Evolutionary conservation across 208 protist species (phyloP).

Genomic region (Leishmania martiniquensis): DNA sequence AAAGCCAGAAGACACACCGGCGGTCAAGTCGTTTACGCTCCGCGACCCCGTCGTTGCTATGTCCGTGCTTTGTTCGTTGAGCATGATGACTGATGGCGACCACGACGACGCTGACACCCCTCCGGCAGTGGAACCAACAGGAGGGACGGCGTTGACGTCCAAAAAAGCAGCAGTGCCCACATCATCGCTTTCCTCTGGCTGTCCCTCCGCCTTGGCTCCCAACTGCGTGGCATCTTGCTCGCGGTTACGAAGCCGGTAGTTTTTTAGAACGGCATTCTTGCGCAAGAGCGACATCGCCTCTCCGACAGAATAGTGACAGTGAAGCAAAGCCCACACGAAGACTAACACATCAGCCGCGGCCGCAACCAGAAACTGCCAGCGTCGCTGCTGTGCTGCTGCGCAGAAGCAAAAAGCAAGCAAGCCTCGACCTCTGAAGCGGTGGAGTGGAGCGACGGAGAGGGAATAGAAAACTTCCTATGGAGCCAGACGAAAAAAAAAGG

Average conservation of each 20-base stretch:
- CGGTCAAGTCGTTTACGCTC: no score
- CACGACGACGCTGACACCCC: neutral
- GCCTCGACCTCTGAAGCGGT: neutral
- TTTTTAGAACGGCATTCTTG: constrained; percentile 49
- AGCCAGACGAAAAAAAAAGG: neutral
- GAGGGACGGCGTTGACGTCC: neutral
- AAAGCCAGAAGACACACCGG: neutral
- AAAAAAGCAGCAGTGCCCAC: neutral
- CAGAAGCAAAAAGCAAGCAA: neutral
- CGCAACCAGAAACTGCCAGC: neutral
- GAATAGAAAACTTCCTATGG: neutral
- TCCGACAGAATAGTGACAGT: neutral
- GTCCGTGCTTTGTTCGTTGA: neutral
- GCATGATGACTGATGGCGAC: no score
- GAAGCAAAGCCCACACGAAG: neutral
- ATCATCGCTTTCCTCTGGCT: neutral
- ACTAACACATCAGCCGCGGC: neutral
- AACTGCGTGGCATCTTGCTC: constrained; percentile 4
- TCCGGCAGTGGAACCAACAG: neutral
- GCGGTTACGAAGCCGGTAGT: constrained; percentile 39
- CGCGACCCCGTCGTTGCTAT: neutral
- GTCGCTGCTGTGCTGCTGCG: no score
- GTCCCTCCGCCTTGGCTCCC: neutral
- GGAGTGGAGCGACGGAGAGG: neutral
- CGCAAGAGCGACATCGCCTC: constrained; percentile 38